Evolutionary conservation across 306 rosid species (phyloP), one percentile per base, ranked within the genome.

Genomic region (Medicago arabica): DNA sequence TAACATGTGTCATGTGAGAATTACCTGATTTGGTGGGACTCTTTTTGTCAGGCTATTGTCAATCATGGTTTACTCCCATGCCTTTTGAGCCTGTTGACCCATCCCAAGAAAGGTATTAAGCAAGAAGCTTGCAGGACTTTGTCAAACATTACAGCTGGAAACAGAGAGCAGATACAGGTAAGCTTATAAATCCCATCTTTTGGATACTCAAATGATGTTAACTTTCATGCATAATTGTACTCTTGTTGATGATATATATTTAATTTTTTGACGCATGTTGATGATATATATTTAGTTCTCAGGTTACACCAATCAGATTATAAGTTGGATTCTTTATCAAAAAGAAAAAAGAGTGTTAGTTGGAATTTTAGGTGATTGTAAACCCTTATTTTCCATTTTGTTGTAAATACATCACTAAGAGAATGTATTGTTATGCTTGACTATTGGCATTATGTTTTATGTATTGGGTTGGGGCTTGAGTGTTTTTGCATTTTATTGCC

Each of bases 81-180:
- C 83, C 95, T 93, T 55, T 72, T 93, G 88, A 90, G 86, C 83
- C 71, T 93, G 67, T 80, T 93, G 95, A 82, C 93, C 36, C 90
- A 87, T 79, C 95, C 90, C 74, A 93, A 93, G 78, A 93, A 93
- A 79, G 87, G 93, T 73, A 90, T 93, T 51, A 93, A 93, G 91
- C 89, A 93, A 83, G 98, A 93, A 90, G 96, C 95, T 12, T 93
- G 98, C 85, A 90, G 98, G 98, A 93, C 98, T 19, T 90, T 93
- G 70, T 93, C 98, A 81, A 93, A 93, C 79, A 89, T 93, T 23
- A 93, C 96, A 46, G 98, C 98, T 47, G 98, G 98, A 74, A 93
- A 93, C 77, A 89, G 46, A 75, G 96, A 93, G 15, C 96, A 93
- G 53, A 93, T 93, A 85, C 98, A 93, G 96, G 98, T 90, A 86